Evolutionary conservation across 768 basidiomycete species (phyloP).

Genomic region (Serendipita indica): DNA sequence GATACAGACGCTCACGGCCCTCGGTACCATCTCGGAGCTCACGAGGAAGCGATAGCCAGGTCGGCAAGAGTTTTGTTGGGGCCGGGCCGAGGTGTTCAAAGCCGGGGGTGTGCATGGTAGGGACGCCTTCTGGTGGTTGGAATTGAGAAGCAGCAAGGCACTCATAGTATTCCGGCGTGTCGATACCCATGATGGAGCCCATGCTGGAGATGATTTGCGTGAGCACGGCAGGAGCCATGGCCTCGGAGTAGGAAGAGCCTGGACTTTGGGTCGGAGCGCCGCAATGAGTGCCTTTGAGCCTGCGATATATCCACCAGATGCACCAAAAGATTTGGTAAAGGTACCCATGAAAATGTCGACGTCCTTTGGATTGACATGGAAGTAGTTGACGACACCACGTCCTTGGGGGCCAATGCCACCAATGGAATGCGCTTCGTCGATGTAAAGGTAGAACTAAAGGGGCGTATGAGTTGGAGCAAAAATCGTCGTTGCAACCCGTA

Average conservation of each 20-base stretch:
- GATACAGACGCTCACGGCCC: constrained; percentile 63
- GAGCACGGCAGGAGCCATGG: constrained; percentile 80
- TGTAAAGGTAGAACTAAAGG: constrained; percentile 80
- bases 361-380: constrained; percentile 59
- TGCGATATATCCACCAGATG: constrained; percentile 88
- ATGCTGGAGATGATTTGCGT: constrained; percentile 85
- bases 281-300: constrained; percentile 71
- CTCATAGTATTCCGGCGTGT: constrained; percentile 21
- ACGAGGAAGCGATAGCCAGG: constrained; percentile 65
- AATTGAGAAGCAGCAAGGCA: neutral
- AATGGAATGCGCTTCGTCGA: constrained; percentile 96
- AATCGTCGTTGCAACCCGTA: too few species aligned
- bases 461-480: too few species aligned
- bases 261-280: constrained; percentile 61
- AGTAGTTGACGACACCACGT: constrained; percentile 92
- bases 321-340: constrained; percentile 90
- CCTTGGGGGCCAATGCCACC: constrained; percentile 91
- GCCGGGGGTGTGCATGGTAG: neutral
- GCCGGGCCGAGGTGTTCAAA: constrained; percentile 51
- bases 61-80: constrained; percentile 45
- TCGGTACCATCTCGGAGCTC: constrained; percentile 68
- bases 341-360: constrained; percentile 98
- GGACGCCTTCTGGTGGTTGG: neutral
- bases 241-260: constrained; percentile 73
- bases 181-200: constrained; percentile 91